Evolutionary conservation across 371 early-diverging fungal species (phyloP), one percentile per base, ranked within the genome.

Genomic region (Rozella allomycis): DNA sequence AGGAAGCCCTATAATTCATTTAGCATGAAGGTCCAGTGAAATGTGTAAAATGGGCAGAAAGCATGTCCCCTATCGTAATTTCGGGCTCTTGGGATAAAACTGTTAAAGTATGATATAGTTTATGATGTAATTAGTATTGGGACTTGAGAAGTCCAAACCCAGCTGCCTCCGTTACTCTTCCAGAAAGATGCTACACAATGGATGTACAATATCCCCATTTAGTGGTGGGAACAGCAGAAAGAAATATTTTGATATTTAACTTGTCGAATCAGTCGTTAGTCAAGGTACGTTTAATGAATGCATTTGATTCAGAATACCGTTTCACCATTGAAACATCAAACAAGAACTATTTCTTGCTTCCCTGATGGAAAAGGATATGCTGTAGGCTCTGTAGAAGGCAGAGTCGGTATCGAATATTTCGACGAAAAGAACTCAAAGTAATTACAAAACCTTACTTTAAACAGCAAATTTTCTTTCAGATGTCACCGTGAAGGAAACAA

Each of bases 81-180:
- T 88, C 87, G 1, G 96, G 80, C 10, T 67, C 80, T 35, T 97
- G 97, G 91, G 97, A 96, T 54, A 88, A 88, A 47, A 83, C 77
- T n/a, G 38, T 85, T 39, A 76, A 69, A 49, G 66, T 66, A 38
- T 9, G 39, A 28, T 14, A 11, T 17, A 14, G 29, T 9, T 11
- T 22, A 10, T 20, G 8, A 7, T 19, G 11, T 37, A 17, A 1
- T 1, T 17, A 74, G 70, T 84, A 85, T 46, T 93, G 88, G 88
- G 87, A 93, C 53, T 41, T 76, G 35, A 62, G 85, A 33, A 54
- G 66, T 26, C 75, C 70, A 26, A 59, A 50, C 20, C 81, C 83
- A 5, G 61, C 74, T 7, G 66, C 64, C 9, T 68, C 73, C 14
- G 60, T 78, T 18, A 60, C 58, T 9, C 51, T 90, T 19, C 75